Evolutionary conservation across 306 rosid genomes (phyloP).

Genomic region (Argentina anserina): DNA sequence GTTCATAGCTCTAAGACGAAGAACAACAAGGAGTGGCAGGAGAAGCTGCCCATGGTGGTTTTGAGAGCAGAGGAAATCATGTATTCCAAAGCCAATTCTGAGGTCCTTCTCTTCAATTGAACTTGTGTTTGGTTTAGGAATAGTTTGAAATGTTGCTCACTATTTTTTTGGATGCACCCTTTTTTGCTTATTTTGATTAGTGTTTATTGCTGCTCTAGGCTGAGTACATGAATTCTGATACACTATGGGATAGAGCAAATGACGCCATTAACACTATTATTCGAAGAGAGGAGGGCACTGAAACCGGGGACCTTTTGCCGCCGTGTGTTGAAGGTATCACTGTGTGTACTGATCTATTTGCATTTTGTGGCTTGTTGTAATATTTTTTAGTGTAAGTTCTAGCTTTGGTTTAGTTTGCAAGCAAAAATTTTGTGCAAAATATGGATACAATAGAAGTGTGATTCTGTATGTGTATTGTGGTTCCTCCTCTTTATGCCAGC

Average conservation of each 20-base stretch:
- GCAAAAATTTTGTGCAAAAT: constrained; percentile 9
- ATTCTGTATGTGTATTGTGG: constrained; percentile 31
- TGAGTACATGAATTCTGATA: constrained; percentile 72
- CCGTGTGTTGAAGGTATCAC: constrained; percentile 96
- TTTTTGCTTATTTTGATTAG: constrained; percentile 24
- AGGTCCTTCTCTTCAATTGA: constrained; percentile 42
- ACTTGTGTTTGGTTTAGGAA: constrained; percentile 8
- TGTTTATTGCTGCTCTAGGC: constrained; percentile 51
- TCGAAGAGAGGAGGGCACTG: constrained; percentile 79
- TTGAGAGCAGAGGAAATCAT: constrained; percentile 93
- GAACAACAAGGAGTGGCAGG: constrained; percentile 95
- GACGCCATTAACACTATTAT: constrained; percentile 97
- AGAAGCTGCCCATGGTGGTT: constrained; percentile 85
- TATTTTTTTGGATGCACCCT: constrained; percentile 13
- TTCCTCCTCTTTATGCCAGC: constrained; percentile 46
- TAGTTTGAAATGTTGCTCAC: background rate
- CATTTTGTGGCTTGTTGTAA: constrained; percentile 22
- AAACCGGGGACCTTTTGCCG: constrained; percentile 87
- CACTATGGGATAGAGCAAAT: constrained; percentile 89
- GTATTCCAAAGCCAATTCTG: constrained; percentile 98
- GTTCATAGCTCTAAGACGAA: constrained; percentile 67
- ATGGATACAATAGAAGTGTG: constrained; percentile 30
- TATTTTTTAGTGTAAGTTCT: background rate
- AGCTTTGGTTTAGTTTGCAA: background rate
- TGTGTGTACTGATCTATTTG: background rate